Evolutionary conservation across 2,329 filamentous ascomycete genomes (phyloP).

Genomic region (Cladobotryum protrusum): DNA sequence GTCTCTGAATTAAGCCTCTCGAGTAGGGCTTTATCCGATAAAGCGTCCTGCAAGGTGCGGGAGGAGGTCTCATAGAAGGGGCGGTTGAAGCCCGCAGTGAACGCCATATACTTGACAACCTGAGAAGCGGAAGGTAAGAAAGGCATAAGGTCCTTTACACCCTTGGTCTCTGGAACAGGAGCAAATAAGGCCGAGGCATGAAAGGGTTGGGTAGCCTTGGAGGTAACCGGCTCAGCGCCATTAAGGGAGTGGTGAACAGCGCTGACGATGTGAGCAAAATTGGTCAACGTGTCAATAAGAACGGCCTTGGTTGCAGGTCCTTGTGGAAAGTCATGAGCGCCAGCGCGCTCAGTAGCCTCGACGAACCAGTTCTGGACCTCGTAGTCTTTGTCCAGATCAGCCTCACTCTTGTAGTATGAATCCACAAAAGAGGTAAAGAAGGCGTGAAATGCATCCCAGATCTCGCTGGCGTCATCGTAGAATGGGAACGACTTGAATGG

Average conservation of each 20-base stretch:
- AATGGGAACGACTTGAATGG: slow-evolving; percentile 37
- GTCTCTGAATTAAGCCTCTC: slow-evolving; percentile 25
- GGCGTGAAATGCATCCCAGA: slow-evolving; percentile 27
- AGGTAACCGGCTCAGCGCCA: slow-evolving; percentile 32
- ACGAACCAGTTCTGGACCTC: slow-evolving; percentile 39
- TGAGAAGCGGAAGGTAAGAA: slow-evolving; percentile 28
- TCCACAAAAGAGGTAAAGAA: slow-evolving; percentile 37
- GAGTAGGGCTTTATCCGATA: slow-evolving; percentile 30
- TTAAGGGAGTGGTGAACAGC: slow-evolving; percentile 36
- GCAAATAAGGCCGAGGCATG: slow-evolving; percentile 34
- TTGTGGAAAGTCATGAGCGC: slow-evolving; percentile 36
- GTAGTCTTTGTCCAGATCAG: slow-evolving; percentile 26
- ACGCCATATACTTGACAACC: slow-evolving; percentile 29
- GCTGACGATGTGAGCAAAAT: slow-evolving; percentile 22
- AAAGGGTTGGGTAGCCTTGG: slow-evolving; percentile 33
- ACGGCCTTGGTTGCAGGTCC: slow-evolving; percentile 12
- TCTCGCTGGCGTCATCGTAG: slow-evolving; percentile 34
- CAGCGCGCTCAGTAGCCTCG: slow-evolving; percentile 32
- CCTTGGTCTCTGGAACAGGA: slow-evolving; percentile 33
- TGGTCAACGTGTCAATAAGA: slow-evolving; percentile 36
- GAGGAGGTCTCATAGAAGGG: slow-evolving; percentile 30
- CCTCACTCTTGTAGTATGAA: slow-evolving; percentile 35
- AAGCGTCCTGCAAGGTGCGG: slow-evolving; percentile 35
- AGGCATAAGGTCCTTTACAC: slow-evolving; percentile 27
- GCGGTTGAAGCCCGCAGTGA: slow-evolving; percentile 35